Evolutionary conservation across 2,329 filamentous ascomycete species (phyloP).

Genomic region (Cercospora berteroae): DNA sequence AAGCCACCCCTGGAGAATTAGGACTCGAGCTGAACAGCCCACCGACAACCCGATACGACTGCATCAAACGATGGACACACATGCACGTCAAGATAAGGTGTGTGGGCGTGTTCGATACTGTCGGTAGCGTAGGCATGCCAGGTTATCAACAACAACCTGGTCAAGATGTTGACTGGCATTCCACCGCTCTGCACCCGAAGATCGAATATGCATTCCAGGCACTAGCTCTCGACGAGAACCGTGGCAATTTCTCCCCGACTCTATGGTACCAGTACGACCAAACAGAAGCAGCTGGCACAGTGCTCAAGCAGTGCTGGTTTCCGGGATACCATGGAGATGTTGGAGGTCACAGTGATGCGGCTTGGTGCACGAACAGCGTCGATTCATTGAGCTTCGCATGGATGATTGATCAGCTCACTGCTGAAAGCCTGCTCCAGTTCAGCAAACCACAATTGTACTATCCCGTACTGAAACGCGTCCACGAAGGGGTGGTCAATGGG

Average conservation of each 20-base stretch:
- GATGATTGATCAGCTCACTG: slow-evolving; percentile 39
- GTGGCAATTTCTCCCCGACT: slow-evolving; percentile 50
- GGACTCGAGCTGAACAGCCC: slow-evolving; percentile 15
- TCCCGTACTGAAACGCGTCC: slow-evolving; percentile 20
- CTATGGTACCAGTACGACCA: slow-evolving; percentile 43
- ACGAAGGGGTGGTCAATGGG: slow-evolving; percentile 10
- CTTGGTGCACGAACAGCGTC: slow-evolving; percentile 25
- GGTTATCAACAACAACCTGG: slow-evolving; percentile 19
- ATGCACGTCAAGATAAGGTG: slow-evolving; percentile 38
- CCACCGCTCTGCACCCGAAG: slow-evolving; percentile 24
- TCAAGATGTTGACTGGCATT: slow-evolving; percentile 19
- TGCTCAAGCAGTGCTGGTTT: slow-evolving; percentile 54
- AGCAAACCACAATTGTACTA: slow-evolving; percentile 17
- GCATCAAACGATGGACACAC: slow-evolving; percentile 21
- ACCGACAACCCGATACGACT: slow-evolving; percentile 16
- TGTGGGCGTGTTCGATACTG: slow-evolving; percentile 50
- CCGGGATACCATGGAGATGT: slow-evolving; percentile 53
- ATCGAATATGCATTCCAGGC: slow-evolving; percentile 56
- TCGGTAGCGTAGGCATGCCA: slow-evolving; percentile 34
- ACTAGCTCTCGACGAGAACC: slow-evolving; percentile 52
- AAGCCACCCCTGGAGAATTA: slow-evolving; percentile 17
- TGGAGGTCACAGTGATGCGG: slow-evolving; percentile 44
- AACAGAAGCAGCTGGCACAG: slow-evolving; percentile 21
- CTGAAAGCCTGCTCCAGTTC: slow-evolving; percentile 18
- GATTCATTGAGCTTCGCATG: slow-evolving; percentile 40